A percentile compares a stretch with the other conserved stretches of the same genome.
Conservation (phyloP, 1,284 basidiomycete species). For the Earliella scabrosa region DNA sequence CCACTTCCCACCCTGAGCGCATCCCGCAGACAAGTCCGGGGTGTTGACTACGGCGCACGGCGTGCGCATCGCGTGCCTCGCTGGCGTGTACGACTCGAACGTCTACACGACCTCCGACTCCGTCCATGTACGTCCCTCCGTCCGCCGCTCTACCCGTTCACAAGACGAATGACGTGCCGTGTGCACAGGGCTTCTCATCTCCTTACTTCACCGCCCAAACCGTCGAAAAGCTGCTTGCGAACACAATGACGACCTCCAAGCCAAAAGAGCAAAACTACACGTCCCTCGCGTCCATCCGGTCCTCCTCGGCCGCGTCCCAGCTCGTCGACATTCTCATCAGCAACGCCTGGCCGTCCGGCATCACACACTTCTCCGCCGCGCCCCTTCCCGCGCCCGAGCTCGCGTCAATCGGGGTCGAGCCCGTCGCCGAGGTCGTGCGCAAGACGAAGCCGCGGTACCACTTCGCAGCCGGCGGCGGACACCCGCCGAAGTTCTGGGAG, state of each 20-base stretch:
- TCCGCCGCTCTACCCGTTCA: background rate
- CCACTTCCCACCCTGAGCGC: background rate
- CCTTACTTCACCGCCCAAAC: conserved; percentile 74
- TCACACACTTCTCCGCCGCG: conserved; percentile 66
- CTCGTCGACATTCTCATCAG: conserved; percentile 84
- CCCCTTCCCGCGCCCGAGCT: conserved; percentile 53
- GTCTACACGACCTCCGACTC: conserved; percentile 60
- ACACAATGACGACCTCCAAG: conserved; percentile 56
- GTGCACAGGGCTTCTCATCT: conserved; percentile 72
- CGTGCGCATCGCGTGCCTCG: conserved; percentile 84
- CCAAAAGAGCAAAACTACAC: conserved; percentile 50
- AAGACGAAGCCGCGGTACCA: conserved; percentile 79
- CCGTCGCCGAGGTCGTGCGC: conserved; percentile 70
- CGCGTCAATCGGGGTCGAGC: conserved; percentile 49
- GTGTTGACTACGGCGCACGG: conserved; percentile 84
- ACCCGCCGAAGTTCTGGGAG: conserved; percentile 84
- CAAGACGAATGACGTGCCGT: no score
- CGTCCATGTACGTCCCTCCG: conserved; percentile 54
- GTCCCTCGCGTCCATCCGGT: conserved; percentile 72
- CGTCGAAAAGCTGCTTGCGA: conserved; percentile 73
- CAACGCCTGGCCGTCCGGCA: conserved; percentile 77
- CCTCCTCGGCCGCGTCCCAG: conserved; percentile 60
- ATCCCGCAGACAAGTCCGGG: conserved; percentile 74
- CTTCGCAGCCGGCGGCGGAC: conserved; percentile 66
- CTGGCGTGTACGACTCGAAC: conserved; percentile 73